These are phyloP conservation scores for Xylaria multiplex DNA, from an alignment of 2,329 filamentous ascomycete species.

Conservation along the genomic window DNA sequence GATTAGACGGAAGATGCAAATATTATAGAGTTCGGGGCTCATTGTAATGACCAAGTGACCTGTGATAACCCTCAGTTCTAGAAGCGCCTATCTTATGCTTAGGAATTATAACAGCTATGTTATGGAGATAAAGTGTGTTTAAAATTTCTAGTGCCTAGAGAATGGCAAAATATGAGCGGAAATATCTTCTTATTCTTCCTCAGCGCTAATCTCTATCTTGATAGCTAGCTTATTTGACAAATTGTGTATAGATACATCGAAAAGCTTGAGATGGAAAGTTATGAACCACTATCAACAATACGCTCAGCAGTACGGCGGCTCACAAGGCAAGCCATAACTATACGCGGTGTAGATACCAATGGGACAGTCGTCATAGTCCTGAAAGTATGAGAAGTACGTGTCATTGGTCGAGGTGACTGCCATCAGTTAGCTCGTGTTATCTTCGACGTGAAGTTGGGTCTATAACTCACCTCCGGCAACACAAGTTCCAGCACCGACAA, in stretches of 20 bases:
- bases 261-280: background rate
- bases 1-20: too few relatives aligned
- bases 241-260: background rate
- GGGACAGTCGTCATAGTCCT: conserved; percentile 44
- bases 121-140: too few relatives aligned
- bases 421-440: conserved; percentile 22
- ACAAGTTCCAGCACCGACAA: conserved; percentile 44
- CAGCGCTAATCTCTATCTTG: background rate
- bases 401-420: conserved; percentile 49
- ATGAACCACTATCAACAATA: background rate
- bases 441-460: background rate
- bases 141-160: too few relatives aligned
- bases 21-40: too few relatives aligned
- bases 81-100: too few relatives aligned
- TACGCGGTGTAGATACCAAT: conserved; percentile 49
- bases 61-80: too few relatives aligned
- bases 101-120: too few relatives aligned
- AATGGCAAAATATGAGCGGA: background rate
- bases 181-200: background rate
- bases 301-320: conserved; percentile 34
- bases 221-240: background rate
- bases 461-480: conserved; percentile 47
- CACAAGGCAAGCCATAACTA: conserved; percentile 45
- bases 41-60: too few relatives aligned
- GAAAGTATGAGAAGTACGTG: conserved; percentile 47